phyloP scores from a whole-genome alignment of 75 land plant genomes.

The Azolla pinnata region DNA sequence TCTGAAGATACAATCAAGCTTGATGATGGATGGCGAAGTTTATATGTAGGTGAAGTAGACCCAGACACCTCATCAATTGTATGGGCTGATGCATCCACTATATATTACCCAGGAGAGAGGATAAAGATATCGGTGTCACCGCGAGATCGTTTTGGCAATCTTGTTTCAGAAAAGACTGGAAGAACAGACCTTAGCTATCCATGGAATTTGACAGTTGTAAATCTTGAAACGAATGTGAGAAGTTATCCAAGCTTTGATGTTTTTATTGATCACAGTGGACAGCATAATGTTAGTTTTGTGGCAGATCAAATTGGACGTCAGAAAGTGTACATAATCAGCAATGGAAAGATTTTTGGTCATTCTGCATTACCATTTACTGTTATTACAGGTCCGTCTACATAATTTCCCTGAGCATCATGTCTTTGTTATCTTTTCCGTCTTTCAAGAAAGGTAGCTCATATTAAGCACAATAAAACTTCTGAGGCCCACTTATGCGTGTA shows the following conservation, averaged over 20 bases:
- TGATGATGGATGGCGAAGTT: background rate
- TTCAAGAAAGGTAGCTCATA: no score
- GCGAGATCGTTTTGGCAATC: background rate
- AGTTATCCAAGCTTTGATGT: conserved; percentile 1
- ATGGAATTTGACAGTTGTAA: background rate
- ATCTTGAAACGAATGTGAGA: background rate
- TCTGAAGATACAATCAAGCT: background rate
- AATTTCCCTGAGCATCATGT: no score
- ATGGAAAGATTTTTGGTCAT: background rate
- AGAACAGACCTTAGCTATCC: background rate
- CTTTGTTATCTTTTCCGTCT: no score
- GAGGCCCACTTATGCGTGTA: no score
- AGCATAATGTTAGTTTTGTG: background rate
- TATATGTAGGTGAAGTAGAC: background rate
- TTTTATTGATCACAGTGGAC: background rate
- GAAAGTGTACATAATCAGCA: background rate
- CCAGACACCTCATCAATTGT: background rate
- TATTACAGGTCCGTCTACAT: background rate
- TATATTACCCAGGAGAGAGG: background rate
- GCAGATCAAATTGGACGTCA: background rate
- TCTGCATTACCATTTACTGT: background rate
- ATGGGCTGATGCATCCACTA: background rate
- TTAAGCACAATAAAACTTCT: background rate
- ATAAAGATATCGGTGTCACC: background rate
- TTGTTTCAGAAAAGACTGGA: conserved; percentile 4